Base-by-base conservation (phyloP, 257 asterid genomes). In the Nemophila menziesii region DNA sequence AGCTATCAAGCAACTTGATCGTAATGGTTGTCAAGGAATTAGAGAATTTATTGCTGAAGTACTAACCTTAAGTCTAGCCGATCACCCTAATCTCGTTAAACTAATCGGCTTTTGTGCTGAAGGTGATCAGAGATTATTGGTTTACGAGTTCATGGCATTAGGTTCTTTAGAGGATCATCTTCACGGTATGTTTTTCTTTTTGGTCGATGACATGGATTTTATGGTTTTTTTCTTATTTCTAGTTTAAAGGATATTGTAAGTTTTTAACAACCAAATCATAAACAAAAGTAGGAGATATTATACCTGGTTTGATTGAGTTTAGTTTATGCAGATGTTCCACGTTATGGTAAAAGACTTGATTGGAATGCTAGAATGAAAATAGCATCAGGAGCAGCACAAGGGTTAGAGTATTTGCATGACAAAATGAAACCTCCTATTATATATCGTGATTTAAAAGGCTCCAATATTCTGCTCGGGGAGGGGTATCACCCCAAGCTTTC, bases 81-180 rank as follows among this genome's bases (percentile, higher is more conserved):
- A 77, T 37, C 95, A 84, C 54, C 68, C 79, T 39, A 80, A 84
- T 66, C 92, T 84, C 21, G 93, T 84, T 34, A 68, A 69, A 45
- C 57, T 84, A 33, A 70, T 80, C 22, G 95, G 95, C 33, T 80
- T 52, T 59, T 84, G 95, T 51, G 77, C 79, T 1, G 87, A 80
- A 51, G 93, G 84, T 33, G 72, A 62, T 55, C 84, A 84, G 52
- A 72, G 86, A 57, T 62, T 84, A 22, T 64, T 84, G 46, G 95
- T 84, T 38, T 84, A 84, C 3, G 93, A 84, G 68, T 77, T n/a
- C 67, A 77, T 84, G 95, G 71, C 78, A 9, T 66, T 84, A 14
- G 87, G 95, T 53, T 84, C 95, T 5, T 51, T 84, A 58, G 95
- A 84, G 67, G 87, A 75, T 46, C 93, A 84, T 72, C 64, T 84